Percentiles rank a stretch among this genome's conserved stretches.
These are phyloP conservation scores for Fragaria iinumae DNA, from an alignment of 306 rosid genomes.

Conservation along the genomic window DNA sequence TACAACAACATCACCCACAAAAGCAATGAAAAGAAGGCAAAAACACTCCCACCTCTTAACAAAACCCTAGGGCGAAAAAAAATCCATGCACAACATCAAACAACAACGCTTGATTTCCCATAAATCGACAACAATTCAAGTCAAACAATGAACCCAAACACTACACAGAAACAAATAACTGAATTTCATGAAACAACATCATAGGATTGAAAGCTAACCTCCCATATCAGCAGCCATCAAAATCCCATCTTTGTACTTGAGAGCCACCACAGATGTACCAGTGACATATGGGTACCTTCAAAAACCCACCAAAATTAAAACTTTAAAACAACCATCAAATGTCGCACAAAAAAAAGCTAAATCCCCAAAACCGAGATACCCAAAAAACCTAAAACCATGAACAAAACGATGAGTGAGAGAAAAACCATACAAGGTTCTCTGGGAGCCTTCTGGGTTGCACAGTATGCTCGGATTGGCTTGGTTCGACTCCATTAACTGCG, in stretches of 20 bases:
- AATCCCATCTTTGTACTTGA: conserved; percentile 94
- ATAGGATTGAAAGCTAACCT: conserved; percentile 47
- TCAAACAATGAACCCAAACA: neutral
- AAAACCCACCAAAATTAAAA: neutral
- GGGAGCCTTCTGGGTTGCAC: conserved; percentile 37
- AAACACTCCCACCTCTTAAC: neutral
- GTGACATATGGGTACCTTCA: conserved; percentile 88
- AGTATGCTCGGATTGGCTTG: conserved; percentile 26
- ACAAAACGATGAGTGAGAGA: too few relatives aligned
- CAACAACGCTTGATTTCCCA: neutral
- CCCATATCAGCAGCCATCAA: conserved; percentile 95
- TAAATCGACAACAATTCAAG: neutral
- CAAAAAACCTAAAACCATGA: too few relatives aligned
- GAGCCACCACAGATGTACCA: conserved; percentile 84
- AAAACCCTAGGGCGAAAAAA: neutral
- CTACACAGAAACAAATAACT: neutral
- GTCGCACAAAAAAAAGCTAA: too few relatives aligned
- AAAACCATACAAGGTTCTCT: conserved; percentile 35
- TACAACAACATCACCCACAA: neutral
- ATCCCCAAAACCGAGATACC: too few relatives aligned
- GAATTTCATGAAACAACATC: neutral
- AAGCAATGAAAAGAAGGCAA: neutral
- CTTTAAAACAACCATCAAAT: neutral
- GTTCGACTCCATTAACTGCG: conserved; percentile 37
- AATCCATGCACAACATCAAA: neutral